Base-by-base conservation (phyloP, 2,329 filamentous ascomycete genomes). In the Didymella pomorum region DNA sequence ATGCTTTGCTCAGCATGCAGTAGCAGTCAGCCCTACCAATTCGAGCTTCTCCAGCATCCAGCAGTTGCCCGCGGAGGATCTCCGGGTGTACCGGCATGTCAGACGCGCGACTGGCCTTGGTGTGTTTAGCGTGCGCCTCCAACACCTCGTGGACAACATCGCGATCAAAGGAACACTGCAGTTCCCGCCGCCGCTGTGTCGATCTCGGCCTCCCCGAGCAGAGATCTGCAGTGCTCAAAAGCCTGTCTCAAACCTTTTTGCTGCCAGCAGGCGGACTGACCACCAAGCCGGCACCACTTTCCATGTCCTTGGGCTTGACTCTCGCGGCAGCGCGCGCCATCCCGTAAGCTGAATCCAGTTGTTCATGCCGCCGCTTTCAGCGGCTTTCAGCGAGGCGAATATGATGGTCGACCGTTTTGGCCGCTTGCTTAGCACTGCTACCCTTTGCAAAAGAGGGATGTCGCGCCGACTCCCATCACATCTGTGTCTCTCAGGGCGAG, bases 121-220 rank as follows among this genome's bases (percentile, higher is more conserved):
- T 35, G 2, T 42, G 20, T 33, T 26, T 58, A 54, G 56, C 45
- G 50, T 16, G 20, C 46, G 50, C 50, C 41, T 10, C 31, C 28
- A 41, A 42, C 37, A 23, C 56, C 41, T 26, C 41, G 26, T 54
- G 56, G 31, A 44, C 48, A 48, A 33, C 39, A 45, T 50, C 33
- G 18, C 26, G 56, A 53, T 25, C 39, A 37, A 37, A 33, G n/a
- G 21, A 12, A 12, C 49, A 53, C 25, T 3, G n/a, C 6, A 45
- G 29, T 31, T 42, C 49, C 48, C 35, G 49, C 25, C 37, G 35
- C 44, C 35, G 20, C 25, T n/a, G 8, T 53, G 56, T 45, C 49
- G 45, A 53, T 53, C 39, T 58, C 56, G 56, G 56, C 16, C 16
- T 53, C 50, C 25, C 50, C 56, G 56, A 58, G 12, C 31, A n/a